These are phyloP conservation scores for Anethum foeniculum DNA, from an alignment of 140 eudicot genomes.

Conservation along the genomic window DNA sequence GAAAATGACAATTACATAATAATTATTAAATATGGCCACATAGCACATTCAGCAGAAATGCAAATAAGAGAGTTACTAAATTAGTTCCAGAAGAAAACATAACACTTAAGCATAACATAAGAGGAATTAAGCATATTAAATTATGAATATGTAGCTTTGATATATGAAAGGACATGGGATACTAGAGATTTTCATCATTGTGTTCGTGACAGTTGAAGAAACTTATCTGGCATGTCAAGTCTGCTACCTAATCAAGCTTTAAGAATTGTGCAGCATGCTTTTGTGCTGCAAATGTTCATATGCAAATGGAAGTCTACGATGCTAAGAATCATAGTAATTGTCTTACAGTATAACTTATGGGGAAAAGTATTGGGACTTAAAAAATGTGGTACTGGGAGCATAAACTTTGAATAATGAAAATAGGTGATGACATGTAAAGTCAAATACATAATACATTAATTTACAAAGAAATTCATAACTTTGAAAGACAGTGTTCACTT, in stretches of 20 bases:
- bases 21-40: neutral
- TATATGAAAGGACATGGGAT: neutral
- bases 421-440: neutral
- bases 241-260: neutral
- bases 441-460: neutral
- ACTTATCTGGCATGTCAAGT: neutral
- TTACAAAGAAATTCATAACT: neutral
- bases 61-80: neutral
- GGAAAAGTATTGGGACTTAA: neutral
- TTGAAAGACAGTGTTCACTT: neutral
- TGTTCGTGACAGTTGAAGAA: neutral
- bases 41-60: neutral
- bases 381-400: neutral
- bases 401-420: neutral
- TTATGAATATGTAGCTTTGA: too few species aligned
- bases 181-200: neutral
- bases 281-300: too few species aligned
- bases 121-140: neutral
- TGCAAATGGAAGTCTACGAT: neutral
- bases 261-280: too few species aligned
- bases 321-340: neutral
- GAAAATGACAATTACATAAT: neutral
- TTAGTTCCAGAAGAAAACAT: neutral
- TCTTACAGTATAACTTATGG: neutral
- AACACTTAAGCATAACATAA: neutral